Evolutionary conservation across 2,329 filamentous ascomycete genomes (phyloP).

Genomic region (Fonsecaea pugnacius): DNA sequence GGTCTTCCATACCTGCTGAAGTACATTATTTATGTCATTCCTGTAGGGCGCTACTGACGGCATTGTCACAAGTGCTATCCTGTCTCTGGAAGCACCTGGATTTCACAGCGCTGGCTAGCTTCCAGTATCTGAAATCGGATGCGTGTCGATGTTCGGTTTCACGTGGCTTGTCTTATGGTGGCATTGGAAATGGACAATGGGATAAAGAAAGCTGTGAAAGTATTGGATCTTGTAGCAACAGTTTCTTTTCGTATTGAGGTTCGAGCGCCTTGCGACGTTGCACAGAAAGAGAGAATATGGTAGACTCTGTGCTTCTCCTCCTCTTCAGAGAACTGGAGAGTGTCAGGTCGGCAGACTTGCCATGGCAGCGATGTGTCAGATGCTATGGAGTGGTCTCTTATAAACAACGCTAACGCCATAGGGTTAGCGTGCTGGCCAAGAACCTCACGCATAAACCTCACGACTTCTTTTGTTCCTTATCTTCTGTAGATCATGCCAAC

Average conservation of each 20-base stretch:
- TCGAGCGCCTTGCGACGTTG: neutral
- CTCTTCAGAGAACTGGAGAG: neutral
- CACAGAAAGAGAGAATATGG: neutral
- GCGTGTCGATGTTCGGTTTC: neutral
- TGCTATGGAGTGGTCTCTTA: neutral
- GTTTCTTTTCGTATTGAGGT: neutral
- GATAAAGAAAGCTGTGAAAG: neutral
- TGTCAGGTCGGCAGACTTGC: neutral
- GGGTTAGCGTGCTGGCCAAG: conserved; percentile 10
- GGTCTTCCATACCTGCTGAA: conserved; percentile 45
- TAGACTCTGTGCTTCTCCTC: neutral
- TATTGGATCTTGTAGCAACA: neutral
- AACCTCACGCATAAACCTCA: neutral
- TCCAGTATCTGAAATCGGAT: neutral
- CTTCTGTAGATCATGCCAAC: conserved; percentile 1
- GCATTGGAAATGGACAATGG: neutral
- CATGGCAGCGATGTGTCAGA: neutral
- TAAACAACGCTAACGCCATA: conserved; percentile 17
- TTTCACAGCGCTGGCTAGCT: neutral
- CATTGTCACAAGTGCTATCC: conserved; percentile 37
- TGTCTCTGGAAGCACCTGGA: neutral
- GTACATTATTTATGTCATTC: conserved; percentile 45
- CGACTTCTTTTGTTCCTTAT: neutral
- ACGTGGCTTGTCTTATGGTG: neutral
- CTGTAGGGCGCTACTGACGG: conserved; percentile 43